phyloP scores from a whole-genome alignment of 352 stramenopile species.

The Phytophthora foliorum region DNA sequence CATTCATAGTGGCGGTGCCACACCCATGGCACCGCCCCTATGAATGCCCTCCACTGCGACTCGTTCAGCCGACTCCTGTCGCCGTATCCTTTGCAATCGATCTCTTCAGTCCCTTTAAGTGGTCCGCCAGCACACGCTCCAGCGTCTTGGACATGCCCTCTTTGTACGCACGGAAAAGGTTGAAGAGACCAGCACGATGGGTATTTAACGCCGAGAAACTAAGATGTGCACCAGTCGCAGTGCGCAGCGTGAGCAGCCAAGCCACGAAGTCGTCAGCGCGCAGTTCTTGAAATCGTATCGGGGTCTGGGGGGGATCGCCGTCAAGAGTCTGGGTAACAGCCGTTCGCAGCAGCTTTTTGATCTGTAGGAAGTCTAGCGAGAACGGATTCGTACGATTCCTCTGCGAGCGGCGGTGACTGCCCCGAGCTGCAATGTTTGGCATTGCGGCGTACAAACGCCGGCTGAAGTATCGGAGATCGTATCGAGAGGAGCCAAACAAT shows the following conservation, averaged over 20 bases:
- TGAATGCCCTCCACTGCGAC: too few relatives aligned
- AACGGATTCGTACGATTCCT: too few relatives aligned
- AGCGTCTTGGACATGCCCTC: background rate
- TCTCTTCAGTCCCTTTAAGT: background rate
- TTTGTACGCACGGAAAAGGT: background rate
- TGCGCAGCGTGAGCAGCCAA: background rate
- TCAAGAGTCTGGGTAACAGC: too few relatives aligned
- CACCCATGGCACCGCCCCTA: too few relatives aligned
- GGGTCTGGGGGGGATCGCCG: too few relatives aligned
- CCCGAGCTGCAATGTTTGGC: too few relatives aligned
- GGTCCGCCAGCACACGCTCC: background rate
- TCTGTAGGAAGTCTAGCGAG: too few relatives aligned
- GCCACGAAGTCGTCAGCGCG: background rate
- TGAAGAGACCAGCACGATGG: conserved; percentile 7
- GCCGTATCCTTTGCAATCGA: background rate
- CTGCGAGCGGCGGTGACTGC: too few relatives aligned
- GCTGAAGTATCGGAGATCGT: too few relatives aligned
- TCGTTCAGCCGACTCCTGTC: background rate
- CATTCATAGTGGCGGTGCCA: too few relatives aligned
- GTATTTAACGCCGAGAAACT: conserved; percentile 8
- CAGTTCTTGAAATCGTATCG: background rate
- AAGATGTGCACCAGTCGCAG: background rate
- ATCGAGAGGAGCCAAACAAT: background rate
- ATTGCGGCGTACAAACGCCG: too few relatives aligned
- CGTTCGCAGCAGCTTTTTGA: too few relatives aligned